phyloP scores from a whole-genome alignment of 371 early-diverging fungal species.

The Rhizopus stolonifer region DNA sequence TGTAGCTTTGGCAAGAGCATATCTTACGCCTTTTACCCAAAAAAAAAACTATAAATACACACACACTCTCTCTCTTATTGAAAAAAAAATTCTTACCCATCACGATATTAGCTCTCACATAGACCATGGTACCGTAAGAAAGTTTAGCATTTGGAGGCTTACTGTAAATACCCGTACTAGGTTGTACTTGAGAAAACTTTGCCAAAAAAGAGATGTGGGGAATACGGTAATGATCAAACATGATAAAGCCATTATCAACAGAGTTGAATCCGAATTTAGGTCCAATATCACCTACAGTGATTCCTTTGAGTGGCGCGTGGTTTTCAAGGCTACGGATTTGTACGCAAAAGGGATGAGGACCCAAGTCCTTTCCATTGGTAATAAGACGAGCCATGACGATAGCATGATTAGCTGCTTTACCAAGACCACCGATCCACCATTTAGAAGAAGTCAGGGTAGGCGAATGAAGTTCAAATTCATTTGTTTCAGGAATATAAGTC shows the following conservation, averaged over 20 bases:
- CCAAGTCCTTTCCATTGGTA: slow-evolving; percentile 76
- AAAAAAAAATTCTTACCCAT: too few relatives aligned
- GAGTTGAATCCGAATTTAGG: slow-evolving; percentile 83
- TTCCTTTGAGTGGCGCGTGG: slow-evolving; percentile 74
- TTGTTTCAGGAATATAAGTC: slow-evolving; percentile 75
- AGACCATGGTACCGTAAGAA: slow-evolving; percentile 80
- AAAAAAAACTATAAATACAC: neutral
- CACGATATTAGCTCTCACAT: slow-evolving; percentile 68
- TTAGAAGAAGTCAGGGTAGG: slow-evolving; percentile 79
- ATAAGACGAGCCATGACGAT: slow-evolving; percentile 86
- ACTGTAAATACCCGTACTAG: slow-evolving; percentile 64
- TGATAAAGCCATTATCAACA: slow-evolving; percentile 84
- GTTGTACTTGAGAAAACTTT: slow-evolving; percentile 70
- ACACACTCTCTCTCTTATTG: neutral
- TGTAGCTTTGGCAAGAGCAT: slow-evolving; percentile 57
- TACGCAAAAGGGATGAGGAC: slow-evolving; percentile 85
- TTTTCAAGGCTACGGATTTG: slow-evolving; percentile 77
- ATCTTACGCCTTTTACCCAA: slow-evolving; percentile 25
- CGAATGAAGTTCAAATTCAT: slow-evolving; percentile 84
- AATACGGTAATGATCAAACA: slow-evolving; percentile 75
- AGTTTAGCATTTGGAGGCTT: slow-evolving; percentile 72
- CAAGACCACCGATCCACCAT: slow-evolving; percentile 90
- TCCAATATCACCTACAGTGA: slow-evolving; percentile 88
- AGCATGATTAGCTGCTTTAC: slow-evolving; percentile 73
- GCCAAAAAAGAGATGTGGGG: slow-evolving; percentile 80